Evolutionary conservation across 2,329 filamentous ascomycete species (phyloP).

Genomic region (Cordyceps javanica): DNA sequence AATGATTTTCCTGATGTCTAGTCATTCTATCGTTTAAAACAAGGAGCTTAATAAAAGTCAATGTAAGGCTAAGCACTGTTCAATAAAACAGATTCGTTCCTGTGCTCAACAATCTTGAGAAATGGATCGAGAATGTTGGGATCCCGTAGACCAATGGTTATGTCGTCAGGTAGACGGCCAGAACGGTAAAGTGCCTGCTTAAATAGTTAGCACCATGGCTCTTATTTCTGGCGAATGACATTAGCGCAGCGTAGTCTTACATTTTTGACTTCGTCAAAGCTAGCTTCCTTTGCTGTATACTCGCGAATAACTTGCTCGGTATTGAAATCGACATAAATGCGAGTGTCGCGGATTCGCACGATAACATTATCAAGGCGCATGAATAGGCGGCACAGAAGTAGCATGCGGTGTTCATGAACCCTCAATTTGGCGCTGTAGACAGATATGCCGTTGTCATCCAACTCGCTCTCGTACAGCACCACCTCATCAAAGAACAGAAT

Average conservation of each 20-base stretch:
- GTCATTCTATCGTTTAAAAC: neutral
- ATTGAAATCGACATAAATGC: slow-evolving; percentile 85
- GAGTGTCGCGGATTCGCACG: slow-evolving; percentile 79
- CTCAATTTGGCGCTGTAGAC: slow-evolving; percentile 85
- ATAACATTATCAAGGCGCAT: slow-evolving; percentile 90
- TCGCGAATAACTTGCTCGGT: slow-evolving; percentile 76
- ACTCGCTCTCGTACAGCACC: slow-evolving; percentile 91
- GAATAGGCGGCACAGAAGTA: slow-evolving; percentile 81
- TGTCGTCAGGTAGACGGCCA: slow-evolving; percentile 59
- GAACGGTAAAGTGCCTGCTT: slow-evolving; percentile 41
- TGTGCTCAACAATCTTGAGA: slow-evolving; percentile 64
- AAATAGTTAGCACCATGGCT: neutral
- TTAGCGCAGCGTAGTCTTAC: slow-evolving; percentile 38
- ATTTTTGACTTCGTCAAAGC: slow-evolving; percentile 68
- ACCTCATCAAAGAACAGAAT: slow-evolving; percentile 97
- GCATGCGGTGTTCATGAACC: slow-evolving; percentile 83
- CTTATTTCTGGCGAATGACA: too few species aligned
- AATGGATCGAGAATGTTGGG: slow-evolving; percentile 67
- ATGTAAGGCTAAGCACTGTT: neutral
- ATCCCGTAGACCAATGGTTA: slow-evolving; percentile 71
- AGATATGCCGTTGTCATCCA: slow-evolving; percentile 95
- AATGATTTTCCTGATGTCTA: neutral
- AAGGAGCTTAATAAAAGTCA: neutral
- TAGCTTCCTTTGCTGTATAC: slow-evolving; percentile 81
- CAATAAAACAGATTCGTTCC: slow-evolving; percentile 42